Percentiles rank a stretch among this genome's conserved stretches.
Conservation (phyloP, 2,329 filamentous ascomycete genomes). For the Penicillium sp. region DNA sequence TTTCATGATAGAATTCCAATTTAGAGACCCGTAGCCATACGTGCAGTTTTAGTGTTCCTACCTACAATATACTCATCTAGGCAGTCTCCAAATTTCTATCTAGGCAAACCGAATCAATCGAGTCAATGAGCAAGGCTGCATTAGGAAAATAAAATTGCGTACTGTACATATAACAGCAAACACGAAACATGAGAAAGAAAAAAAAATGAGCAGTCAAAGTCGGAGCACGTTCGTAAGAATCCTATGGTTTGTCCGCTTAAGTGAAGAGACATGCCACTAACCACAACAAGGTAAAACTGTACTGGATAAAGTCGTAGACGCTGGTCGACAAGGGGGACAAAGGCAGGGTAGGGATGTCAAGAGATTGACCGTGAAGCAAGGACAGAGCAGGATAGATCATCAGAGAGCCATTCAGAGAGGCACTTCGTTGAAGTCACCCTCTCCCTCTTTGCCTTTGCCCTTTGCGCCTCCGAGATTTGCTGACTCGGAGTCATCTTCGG, state of each 20-base stretch:
- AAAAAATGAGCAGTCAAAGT: slow-evolving; percentile 5
- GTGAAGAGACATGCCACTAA: slow-evolving; percentile 9
- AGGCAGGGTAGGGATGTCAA: background rate
- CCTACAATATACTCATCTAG: background rate
- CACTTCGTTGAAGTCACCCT: slow-evolving; percentile 38
- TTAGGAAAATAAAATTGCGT: slow-evolving; percentile 17
- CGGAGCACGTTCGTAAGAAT: slow-evolving; percentile 16
- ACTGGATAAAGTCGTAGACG: slow-evolving; percentile 20
- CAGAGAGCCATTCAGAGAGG: slow-evolving; percentile 24
- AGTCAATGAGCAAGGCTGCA: slow-evolving; percentile 10
- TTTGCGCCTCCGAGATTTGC: slow-evolving; percentile 20
- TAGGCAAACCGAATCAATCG: background rate
- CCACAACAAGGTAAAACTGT: slow-evolving; percentile 15
- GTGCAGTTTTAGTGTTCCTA: background rate
- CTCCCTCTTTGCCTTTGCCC: slow-evolving; percentile 32
- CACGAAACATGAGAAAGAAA: slow-evolving; percentile 13
- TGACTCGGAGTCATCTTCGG: slow-evolving; percentile 21
- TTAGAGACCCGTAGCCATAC: slow-evolving; percentile 6
- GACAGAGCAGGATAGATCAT: slow-evolving; percentile 8
- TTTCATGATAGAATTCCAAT: slow-evolving; percentile 23
- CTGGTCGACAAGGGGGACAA: slow-evolving; percentile 1
- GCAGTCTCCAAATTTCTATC: background rate
- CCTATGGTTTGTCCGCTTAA: slow-evolving; percentile 5
- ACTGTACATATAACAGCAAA: slow-evolving; percentile 19
- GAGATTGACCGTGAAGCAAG: background rate